phyloP scores from a whole-genome alignment of 345 rosid genomes.

The Salix udensis region DNA sequence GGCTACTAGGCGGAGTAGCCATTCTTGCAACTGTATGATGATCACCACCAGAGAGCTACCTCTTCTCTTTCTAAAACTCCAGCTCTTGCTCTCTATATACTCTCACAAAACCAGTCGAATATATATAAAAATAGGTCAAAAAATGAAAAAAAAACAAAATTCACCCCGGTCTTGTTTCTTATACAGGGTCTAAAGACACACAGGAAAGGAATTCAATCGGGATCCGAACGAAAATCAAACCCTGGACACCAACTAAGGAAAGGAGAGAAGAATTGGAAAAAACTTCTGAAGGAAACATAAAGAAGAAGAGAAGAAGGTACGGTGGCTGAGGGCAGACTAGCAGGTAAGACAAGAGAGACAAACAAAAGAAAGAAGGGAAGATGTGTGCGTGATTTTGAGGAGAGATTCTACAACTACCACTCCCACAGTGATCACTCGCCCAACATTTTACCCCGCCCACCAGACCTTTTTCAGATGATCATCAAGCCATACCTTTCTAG shows the following conservation, averaged over 20 bases:
- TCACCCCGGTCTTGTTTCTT: not conserved
- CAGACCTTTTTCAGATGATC: not conserved
- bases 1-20: conserved; percentile 52
- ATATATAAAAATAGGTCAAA: not conserved
- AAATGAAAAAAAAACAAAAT: not conserved
- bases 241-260: not conserved
- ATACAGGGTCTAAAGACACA: conserved; percentile 11
- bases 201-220: not conserved
- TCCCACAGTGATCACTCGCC: not conserved
- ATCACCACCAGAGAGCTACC: not conserved
- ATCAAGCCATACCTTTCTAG: not conserved
- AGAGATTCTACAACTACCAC: not conserved
- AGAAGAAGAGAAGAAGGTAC: conserved; percentile 15
- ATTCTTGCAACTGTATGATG: conserved; percentile 14
- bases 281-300: not conserved
- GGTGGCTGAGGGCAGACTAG: conserved; percentile 18
- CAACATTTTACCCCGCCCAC: not conserved
- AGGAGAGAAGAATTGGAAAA: conserved; percentile 10
- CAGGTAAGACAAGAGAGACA: conserved; percentile 19
- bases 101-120: not conserved
- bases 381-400: conserved; percentile 44
- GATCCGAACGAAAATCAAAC: conserved; percentile 30
- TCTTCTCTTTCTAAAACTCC: not conserved
- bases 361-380: conserved; percentile 19
- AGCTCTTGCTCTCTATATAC: not conserved